Percentiles rank a stretch among this genome's conserved stretches.
Evolutionary conservation across 169 alveolate species (phyloP).

Genomic region (Cryptosporidium parvum): DNA sequence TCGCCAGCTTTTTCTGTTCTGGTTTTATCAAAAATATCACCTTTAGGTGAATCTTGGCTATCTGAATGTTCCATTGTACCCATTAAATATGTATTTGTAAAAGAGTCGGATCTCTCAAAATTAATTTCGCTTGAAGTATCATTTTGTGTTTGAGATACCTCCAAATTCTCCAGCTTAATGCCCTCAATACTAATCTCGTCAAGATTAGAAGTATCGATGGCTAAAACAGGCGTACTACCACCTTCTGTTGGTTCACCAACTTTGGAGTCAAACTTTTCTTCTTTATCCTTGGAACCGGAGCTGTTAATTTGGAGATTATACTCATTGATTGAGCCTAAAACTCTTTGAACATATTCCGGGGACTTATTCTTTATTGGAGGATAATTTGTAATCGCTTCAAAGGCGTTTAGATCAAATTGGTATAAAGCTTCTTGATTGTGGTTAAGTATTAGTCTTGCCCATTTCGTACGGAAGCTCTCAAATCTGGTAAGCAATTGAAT

Average conservation of each 20-base stretch:
- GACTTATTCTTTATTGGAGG: constrained; percentile 65
- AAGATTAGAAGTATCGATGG: neutral
- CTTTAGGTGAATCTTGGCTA: neutral
- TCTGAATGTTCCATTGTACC: neutral
- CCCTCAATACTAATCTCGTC: constrained; percentile 1
- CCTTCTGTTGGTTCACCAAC: neutral
- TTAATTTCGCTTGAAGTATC: neutral
- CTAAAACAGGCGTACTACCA: neutral
- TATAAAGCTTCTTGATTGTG: constrained; percentile 67
- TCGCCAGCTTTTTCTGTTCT: constrained; percentile 4
- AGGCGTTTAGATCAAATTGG: constrained; percentile 66
- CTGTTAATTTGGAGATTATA: constrained; percentile 26
- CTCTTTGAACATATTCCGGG: constrained; percentile 42
- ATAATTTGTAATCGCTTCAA: constrained; percentile 45
- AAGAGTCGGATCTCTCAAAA: constrained; percentile 4
- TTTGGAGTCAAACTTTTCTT: constrained; percentile 1
- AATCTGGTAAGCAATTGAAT: constrained; percentile 24
- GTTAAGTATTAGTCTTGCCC: constrained; percentile 58
- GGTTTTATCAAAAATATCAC: neutral
- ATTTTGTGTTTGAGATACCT: neutral
- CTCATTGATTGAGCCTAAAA: constrained; percentile 21
- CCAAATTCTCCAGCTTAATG: neutral
- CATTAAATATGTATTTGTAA: neutral
- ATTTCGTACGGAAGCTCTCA: constrained; percentile 46
- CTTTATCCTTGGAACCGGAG: constrained; percentile 10